Base-by-base conservation (phyloP, 805 yeast genomes). In the Metschnikowia gelsemii region DNA sequence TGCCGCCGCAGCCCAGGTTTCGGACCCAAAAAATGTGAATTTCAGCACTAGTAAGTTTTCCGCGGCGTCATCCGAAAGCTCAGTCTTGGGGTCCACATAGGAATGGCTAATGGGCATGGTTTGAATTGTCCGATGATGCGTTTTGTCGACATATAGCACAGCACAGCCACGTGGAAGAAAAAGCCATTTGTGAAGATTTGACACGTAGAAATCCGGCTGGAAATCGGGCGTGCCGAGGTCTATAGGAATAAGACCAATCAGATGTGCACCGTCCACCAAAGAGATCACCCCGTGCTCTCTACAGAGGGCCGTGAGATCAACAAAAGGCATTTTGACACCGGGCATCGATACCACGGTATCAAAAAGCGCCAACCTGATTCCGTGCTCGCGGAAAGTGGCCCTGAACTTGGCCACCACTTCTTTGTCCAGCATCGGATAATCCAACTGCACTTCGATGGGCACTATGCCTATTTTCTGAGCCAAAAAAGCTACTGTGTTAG, bases 181-280 rank as follows among this genome's bases (percentile, higher is more conserved):
- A 28, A 70, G 63, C 90, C 90, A 84, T 54, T 84, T 84, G 66
- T 84, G 90, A 14, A 83, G 62, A 52, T 84, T 84, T 16, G 82
- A 61, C 18, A 73, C 67, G 55, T 69, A 75, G 55, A 80, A 84
- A 52, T 82, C 88, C 0, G 88, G 86, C 34, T 68, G 48, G 18
- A 75, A 48, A 9, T 54, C 54, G 9, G 37, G 12, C n/a, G n/a
- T 14, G 9, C 57, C 59, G 25, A 79, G 49, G 33, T 70, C 63
- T n/a, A 76, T 40, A 8, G 73, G 72, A 22, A 76, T 51, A 40
- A 71, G 61, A 0, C 91, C 91, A 25, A 78, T 67, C 1, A 79
- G 75, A 55, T 84, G 91, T 4, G 90, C 91, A 11, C 84, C 91
- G 57, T 84, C 91, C 19, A 84, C 72, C 31, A 81, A 59, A 3